Conservation (phyloP, 306 rosid genomes). For the Notholithocarpus densiflorus region DNA sequence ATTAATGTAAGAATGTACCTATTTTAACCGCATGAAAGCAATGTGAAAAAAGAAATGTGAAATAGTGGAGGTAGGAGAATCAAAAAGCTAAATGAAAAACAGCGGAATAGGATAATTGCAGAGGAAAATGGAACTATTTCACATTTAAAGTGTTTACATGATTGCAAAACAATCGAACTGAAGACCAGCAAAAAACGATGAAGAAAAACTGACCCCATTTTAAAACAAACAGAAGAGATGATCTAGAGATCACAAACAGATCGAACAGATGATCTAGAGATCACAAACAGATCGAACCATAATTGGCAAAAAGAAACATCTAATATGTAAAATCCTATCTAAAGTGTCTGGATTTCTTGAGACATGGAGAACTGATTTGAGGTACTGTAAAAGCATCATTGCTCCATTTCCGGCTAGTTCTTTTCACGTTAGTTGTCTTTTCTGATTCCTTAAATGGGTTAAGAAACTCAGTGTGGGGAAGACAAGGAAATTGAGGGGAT, state of each 20-base stretch:
- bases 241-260: slow-evolving; percentile 3
- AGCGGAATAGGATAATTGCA: neutral
- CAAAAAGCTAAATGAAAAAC: too few relatives aligned
- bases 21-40: too few relatives aligned
- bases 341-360: slow-evolving; percentile 21
- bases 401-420: slow-evolving; percentile 25
- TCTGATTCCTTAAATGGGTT: slow-evolving; percentile 22
- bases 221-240: neutral
- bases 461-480: slow-evolving; percentile 13
- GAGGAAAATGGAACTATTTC: neutral
- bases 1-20: too few relatives aligned
- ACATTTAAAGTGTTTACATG: neutral
- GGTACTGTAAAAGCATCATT: slow-evolving; percentile 19
- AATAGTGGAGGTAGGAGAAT: too few relatives aligned
- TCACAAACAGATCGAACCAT: slow-evolving; percentile 21
- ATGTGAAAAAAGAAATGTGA: too few relatives aligned
- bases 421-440: slow-evolving; percentile 3
- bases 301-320: neutral
- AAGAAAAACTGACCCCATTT: neutral
- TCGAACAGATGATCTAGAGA: slow-evolving; percentile 6
- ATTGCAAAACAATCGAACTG: neutral
- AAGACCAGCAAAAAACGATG: neutral
- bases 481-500: neutral
- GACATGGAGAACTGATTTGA: slow-evolving; percentile 18
- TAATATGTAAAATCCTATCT: neutral